A percentile compares a stretch with the other conserved stretches of the same genome.
phyloP scores from a whole-genome alignment of 1,284 basidiomycete genomes.

The Schizopora paradoxa region DNA sequence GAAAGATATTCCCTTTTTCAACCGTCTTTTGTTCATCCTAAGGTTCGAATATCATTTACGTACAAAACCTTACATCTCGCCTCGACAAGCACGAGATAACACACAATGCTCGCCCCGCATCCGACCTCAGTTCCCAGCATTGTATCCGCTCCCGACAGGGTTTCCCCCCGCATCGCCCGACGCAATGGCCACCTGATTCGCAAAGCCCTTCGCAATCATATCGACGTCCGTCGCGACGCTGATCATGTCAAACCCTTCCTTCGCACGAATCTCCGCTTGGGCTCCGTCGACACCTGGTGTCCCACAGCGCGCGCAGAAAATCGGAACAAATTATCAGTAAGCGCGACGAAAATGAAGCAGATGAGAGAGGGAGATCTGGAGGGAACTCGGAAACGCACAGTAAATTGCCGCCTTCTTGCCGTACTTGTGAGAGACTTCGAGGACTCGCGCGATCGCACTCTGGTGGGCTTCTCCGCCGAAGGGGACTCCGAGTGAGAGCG shows the following conservation, averaged over 20 bases:
- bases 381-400: conserved; percentile 19
- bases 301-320: background rate
- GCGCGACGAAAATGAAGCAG: background rate
- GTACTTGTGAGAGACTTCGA: conserved; percentile 31
- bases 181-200: conserved; percentile 16
- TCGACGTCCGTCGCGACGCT: conserved; percentile 32
- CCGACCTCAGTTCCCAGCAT: too few species aligned
- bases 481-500: conserved; percentile 28
- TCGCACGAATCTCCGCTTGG: conserved; percentile 27
- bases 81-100: too few species aligned
- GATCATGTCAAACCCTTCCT: conserved; percentile 31
- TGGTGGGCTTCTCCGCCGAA: conserved; percentile 27
- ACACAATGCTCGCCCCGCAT: too few species aligned
- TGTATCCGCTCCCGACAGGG: conserved; percentile 9
- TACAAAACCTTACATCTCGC: too few species aligned
- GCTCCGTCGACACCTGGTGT: conserved; percentile 27
- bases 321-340: background rate
- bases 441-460: conserved; percentile 25
- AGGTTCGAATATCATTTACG: too few species aligned
- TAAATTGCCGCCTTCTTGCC: conserved; percentile 26
- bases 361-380: background rate
- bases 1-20: too few species aligned
- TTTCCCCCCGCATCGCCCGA: conserved; percentile 1
- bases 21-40: too few species aligned
- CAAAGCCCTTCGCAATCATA: conserved; percentile 24